Conservation (phyloP, 2,329 filamentous ascomycete genomes). For the Parastagonospora avenae region DNA sequence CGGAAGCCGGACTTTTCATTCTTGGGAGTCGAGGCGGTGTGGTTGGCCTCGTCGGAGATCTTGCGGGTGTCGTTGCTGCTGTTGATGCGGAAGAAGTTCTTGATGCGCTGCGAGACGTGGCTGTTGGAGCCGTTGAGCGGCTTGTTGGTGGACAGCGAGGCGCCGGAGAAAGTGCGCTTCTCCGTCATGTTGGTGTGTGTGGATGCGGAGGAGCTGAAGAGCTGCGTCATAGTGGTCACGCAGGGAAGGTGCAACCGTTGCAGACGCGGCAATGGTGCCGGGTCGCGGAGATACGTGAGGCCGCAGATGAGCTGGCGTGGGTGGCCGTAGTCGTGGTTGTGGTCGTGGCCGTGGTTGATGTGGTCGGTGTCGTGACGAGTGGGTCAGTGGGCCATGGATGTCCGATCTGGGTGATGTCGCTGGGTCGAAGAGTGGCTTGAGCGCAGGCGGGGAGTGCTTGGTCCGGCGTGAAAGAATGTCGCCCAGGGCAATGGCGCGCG, state of each 20-base stretch:
- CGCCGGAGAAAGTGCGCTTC: constrained; percentile 57
- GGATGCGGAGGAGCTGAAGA: constrained; percentile 48
- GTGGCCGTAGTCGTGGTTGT: neutral
- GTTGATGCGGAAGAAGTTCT: constrained; percentile 72
- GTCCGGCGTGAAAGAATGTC: constrained; percentile 33
- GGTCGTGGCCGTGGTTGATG: too few relatives aligned
- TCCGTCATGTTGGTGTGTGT: constrained; percentile 47
- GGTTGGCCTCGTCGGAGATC: constrained; percentile 45
- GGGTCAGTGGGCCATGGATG: constrained; percentile 44
- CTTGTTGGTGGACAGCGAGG: constrained; percentile 53
- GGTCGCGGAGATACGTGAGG: constrained; percentile 6
- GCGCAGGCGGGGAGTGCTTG: constrained; percentile 15
- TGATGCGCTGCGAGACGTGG: constrained; percentile 68
- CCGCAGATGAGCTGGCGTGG: constrained; percentile 14
- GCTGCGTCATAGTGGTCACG: constrained; percentile 47
- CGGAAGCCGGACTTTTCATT: constrained; percentile 73
- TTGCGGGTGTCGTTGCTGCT: constrained; percentile 55
- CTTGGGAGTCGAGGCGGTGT: constrained; percentile 51
- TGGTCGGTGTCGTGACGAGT: constrained; percentile 22
- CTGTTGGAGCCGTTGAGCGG: constrained; percentile 55
- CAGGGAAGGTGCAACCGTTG: constrained; percentile 1
- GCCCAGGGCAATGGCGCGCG: constrained; percentile 14
- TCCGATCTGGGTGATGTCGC: constrained; percentile 18
- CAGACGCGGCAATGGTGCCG: constrained; percentile 4
- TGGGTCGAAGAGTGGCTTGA: constrained; percentile 26